Evolutionary conservation across 2,329 filamentous ascomycete species (phyloP).

Genomic region (Exophiala alcalophila): DNA sequence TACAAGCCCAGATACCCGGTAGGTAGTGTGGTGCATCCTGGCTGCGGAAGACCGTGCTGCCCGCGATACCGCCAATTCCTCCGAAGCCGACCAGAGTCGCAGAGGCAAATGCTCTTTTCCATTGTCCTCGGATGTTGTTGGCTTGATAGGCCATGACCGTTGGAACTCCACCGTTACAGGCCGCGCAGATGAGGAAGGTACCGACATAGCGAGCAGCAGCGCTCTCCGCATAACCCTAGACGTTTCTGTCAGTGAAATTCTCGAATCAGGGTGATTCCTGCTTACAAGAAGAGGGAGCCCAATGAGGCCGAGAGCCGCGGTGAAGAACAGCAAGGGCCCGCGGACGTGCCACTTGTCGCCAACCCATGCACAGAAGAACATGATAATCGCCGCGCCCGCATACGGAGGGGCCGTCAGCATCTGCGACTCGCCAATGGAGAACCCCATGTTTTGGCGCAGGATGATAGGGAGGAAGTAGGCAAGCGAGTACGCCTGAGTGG

Average conservation of each 20-base stretch:
- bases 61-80: slow-evolving; percentile 73
- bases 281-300: neutral
- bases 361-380: neutral
- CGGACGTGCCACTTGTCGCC: neutral
- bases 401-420: too few relatives aligned
- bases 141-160: slow-evolving; percentile 78
- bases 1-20: neutral
- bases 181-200: too few relatives aligned
- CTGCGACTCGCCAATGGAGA: too few relatives aligned
- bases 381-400: too few relatives aligned
- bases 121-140: slow-evolving; percentile 83
- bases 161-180: too few relatives aligned
- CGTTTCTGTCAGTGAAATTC: too few relatives aligned
- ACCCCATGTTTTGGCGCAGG: too few relatives aligned
- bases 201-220: too few relatives aligned
- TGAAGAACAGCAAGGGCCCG: neutral
- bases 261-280: too few relatives aligned
- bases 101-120: slow-evolving; percentile 77
- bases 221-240: too few relatives aligned
- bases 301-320: neutral
- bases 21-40: neutral
- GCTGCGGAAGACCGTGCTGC: slow-evolving; percentile 44
- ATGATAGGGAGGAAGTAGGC: too few relatives aligned
- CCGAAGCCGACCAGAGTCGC: slow-evolving; percentile 74
- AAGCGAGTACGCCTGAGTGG: too few relatives aligned